Base-by-base conservation (phyloP, 2,329 filamentous ascomycete genomes). In the Fusarium sp. region DNA sequence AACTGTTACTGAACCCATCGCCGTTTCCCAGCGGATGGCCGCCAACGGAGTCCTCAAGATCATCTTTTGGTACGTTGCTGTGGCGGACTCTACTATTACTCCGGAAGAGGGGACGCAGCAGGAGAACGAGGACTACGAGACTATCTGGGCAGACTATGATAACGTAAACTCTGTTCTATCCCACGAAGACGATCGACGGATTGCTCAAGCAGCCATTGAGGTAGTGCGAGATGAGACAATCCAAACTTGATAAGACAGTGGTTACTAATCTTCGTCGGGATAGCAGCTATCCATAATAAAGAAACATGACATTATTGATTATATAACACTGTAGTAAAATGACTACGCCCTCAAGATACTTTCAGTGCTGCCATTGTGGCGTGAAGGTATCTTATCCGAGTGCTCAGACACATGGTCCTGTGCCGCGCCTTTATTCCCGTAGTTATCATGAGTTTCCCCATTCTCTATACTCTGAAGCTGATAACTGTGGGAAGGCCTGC, bases 61-160 rank as follows among this genome's bases (percentile, higher is more conserved):
- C 10, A 64, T 64, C 3, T 64, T 64, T 7, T 64, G 61, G 61
- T 64, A 57, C 17, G 22, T 62, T 15, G 51, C 39, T 14, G 31
- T n/a, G 7, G 61, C 45, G 2, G 61, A 64, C 15, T 64, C 61
- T n/a, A 62, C 45, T 7, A 10, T 36, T 14, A 6, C n/a, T 9
- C 45, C 33, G 9, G 28, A 46, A 11, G 40, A 62, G 14, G 57
- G 57, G 15, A 64, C 57, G 1, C 61, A 64, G 19, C 34, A 62
- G 17, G 45, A 64, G 10, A 14, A 46, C 22, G 61, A 64, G 33
- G 57, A 62, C 3, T 64, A 57, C 11, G 61, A 64, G 5, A 51
- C 34, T 19, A 31, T 51, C 9, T 64, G 61, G 61, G 4, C 21
- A 2, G 36, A 31, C 17, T 58, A 51, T 11, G 26, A 4, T 13